Evolutionary conservation across 2,329 filamentous ascomycete species (phyloP).

Genomic region (Tolypocladium pustulatum): DNA sequence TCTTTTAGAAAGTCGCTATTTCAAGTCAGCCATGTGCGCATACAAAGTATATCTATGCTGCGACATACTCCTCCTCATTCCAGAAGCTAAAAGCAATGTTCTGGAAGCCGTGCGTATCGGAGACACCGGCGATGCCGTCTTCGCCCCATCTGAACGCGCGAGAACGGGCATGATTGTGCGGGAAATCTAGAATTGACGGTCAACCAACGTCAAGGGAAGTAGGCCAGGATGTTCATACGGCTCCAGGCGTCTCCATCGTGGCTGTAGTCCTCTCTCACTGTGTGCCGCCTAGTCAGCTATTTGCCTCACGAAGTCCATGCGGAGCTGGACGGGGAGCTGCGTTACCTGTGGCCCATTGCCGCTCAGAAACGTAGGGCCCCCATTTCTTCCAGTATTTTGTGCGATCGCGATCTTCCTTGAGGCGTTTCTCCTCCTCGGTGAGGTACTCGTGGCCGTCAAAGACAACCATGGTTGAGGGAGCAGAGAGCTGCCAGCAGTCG

Average conservation of each 20-base stretch:
- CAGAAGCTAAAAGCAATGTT: conserved; percentile 95
- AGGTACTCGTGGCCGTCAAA: conserved; percentile 81
- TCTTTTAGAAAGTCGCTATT: conserved; percentile 84
- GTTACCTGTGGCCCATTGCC: conserved; percentile 89
- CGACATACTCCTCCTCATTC: conserved; percentile 81
- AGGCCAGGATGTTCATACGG: conserved; percentile 46
- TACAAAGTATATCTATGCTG: not conserved
- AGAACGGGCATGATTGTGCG: conserved; percentile 82
- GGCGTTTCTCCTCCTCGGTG: conserved; percentile 80
- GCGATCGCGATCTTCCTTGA: conserved; percentile 75
- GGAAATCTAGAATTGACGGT: conserved; percentile 58
- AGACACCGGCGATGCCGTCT: conserved; percentile 92
- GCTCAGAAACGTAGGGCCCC: conserved; percentile 87
- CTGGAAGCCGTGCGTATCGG: conserved; percentile 77
- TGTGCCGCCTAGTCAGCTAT: conserved; percentile 11
- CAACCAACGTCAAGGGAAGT: conserved; percentile 1
- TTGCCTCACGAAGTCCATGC: not conserved
- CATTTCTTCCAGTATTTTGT: conserved; percentile 97
- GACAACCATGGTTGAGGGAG: conserved; percentile 60
- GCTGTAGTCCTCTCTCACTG: conserved; percentile 81
- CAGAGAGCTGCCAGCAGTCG: not conserved
- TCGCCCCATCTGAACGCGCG: conserved; percentile 92
- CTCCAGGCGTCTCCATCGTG: conserved; percentile 92
- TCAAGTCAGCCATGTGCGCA: conserved; percentile 8
- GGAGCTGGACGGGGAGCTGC: conserved; percentile 4